phyloP scores from a whole-genome alignment of 1,284 basidiomycete genomes.

The Cutaneotrichosporon sp. region DNA sequence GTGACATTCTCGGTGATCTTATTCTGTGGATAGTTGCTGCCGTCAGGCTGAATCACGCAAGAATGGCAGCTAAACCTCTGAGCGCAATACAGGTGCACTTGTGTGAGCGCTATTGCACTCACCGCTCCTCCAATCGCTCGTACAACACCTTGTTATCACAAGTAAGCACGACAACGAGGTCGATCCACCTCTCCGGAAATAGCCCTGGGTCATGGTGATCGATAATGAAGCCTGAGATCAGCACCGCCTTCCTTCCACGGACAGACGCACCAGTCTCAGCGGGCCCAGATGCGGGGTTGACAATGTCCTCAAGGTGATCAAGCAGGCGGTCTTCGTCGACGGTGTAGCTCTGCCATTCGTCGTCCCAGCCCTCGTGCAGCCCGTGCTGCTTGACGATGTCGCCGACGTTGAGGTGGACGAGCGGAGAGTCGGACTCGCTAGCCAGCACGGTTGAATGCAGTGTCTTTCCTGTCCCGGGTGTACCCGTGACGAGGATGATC shows the following conservation, averaged over 20 bases:
- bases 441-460: constrained; percentile 78
- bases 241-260: background rate
- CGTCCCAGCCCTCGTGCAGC: constrained; percentile 79
- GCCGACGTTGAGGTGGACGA: constrained; percentile 80
- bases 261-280: constrained; percentile 35
- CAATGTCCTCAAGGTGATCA: constrained; percentile 73
- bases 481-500: constrained; percentile 87
- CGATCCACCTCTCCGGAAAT: constrained; percentile 94
- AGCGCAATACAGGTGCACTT: background rate
- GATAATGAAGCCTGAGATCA: constrained; percentile 69
- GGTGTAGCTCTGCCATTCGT: constrained; percentile 90
- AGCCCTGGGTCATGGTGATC: constrained; percentile 97
- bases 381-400: constrained; percentile 79
- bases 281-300: constrained; percentile 42
- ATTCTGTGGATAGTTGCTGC: constrained; percentile 77
- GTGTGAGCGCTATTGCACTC: constrained; percentile 27
- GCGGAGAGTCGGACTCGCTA: constrained; percentile 53
- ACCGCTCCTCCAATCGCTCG: constrained; percentile 90
- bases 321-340: constrained; percentile 95
- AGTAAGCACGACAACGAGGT: constrained; percentile 89
- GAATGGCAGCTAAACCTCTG: background rate
- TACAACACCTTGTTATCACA: constrained; percentile 88
- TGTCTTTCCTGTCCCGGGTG: constrained; percentile 68
- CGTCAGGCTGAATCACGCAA: background rate
- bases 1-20: constrained; percentile 99